Conservation (phyloP, 2,329 filamentous ascomycete species). For the Acephala macrosclerotiorum region DNA sequence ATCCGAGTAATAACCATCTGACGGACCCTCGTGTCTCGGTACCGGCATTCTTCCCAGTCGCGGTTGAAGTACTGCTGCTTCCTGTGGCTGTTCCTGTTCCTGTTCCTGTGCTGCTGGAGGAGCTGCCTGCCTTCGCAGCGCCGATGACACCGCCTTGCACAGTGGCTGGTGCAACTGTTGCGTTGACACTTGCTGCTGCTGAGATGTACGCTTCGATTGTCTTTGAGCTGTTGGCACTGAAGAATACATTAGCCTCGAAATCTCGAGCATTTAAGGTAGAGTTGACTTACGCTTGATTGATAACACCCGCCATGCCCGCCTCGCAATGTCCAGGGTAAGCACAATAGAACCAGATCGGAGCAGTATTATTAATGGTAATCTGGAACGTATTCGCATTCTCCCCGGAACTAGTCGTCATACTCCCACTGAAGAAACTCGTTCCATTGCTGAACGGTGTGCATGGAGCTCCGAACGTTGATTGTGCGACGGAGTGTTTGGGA, state of each 20-base stretch:
- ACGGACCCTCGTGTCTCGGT: constrained; percentile 21
- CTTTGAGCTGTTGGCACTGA: constrained; percentile 26
- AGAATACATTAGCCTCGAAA: constrained; percentile 12
- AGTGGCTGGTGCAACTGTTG: constrained; percentile 18
- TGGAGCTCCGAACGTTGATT: constrained; percentile 45
- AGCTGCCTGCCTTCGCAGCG: constrained; percentile 16
- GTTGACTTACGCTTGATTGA: constrained; percentile 48
- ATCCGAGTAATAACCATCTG: constrained; percentile 24
- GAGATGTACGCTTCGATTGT: constrained; percentile 29
- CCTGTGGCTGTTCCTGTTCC: constrained; percentile 12
- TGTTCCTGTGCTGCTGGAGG: constrained; percentile 15
- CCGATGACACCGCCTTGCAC: constrained; percentile 35
- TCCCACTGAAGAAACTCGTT: constrained; percentile 39
- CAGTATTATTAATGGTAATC: constrained; percentile 48
- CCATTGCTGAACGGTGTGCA: constrained; percentile 41
- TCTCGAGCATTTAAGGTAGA: background rate
- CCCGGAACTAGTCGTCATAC: constrained; percentile 27
- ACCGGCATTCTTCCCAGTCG: constrained; percentile 22
- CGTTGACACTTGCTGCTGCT: constrained; percentile 25
- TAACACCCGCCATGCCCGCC: constrained; percentile 52
- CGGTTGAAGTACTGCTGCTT: constrained; percentile 12
- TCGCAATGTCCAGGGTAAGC: constrained; percentile 48
- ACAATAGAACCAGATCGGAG: constrained; percentile 54
- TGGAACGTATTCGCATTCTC: constrained; percentile 48
- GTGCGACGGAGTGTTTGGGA: constrained; percentile 57